Evolutionary conservation across 225 moss, liverwort and hornwort species (phyloP).

Genomic region (Rhytidiadelphus loreus): DNA sequence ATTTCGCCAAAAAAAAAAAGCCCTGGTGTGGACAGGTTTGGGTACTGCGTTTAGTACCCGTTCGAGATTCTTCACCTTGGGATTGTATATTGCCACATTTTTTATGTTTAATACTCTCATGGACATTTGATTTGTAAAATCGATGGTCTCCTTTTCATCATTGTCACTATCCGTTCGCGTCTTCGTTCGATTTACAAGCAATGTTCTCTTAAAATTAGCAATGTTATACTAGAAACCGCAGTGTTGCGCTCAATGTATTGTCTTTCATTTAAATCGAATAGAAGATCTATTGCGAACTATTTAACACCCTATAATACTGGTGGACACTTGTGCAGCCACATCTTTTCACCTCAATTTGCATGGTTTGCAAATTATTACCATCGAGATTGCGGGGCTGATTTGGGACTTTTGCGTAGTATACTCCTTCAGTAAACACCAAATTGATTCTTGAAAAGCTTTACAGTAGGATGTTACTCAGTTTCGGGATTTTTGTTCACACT

Average conservation of each 20-base stretch:
- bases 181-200: too few relatives aligned
- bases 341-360: neutral
- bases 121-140: neutral
- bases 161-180: neutral
- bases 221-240: neutral
- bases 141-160: too few relatives aligned
- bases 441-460: too few relatives aligned
- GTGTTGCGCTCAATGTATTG: fast-evolving
- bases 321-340: neutral
- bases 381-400: neutral
- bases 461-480: too few relatives aligned
- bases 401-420: too few relatives aligned
- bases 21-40: neutral
- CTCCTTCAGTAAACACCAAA: neutral
- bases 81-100: neutral
- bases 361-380: neutral
- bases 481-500: too few relatives aligned
- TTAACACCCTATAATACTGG: neutral
- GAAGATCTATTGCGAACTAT: neutral
- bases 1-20: too few relatives aligned
- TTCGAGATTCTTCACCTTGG: neutral
- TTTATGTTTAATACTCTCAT: neutral
- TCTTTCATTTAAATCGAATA: neutral
- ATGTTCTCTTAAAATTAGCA: neutral
- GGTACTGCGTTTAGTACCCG: neutral